Evolutionary conservation across 495 filamentous ascomycete genomes (phyloP).

Genomic region (Articulospora tetracladia): DNA sequence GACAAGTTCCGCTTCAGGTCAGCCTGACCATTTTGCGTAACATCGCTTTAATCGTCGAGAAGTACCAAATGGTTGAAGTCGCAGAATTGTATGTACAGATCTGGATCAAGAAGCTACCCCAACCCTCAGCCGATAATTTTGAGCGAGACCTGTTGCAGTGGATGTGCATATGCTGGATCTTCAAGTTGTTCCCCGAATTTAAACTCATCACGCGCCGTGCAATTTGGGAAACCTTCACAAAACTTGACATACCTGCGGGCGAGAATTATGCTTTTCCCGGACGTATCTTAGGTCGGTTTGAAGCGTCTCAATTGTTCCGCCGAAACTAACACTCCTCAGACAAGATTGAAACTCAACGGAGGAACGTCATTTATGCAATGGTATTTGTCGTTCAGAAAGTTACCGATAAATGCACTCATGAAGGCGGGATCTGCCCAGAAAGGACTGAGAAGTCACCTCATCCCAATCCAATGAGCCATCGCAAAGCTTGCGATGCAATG

Average conservation of each 20-base stretch:
- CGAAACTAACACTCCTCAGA: not conserved
- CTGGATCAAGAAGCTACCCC: not conserved
- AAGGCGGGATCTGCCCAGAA: not conserved
- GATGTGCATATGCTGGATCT: not conserved
- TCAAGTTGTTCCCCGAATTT: not conserved
- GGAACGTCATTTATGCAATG: not conserved
- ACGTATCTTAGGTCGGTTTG: not conserved
- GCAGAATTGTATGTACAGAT: not conserved
- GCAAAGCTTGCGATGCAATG: slow-evolving; percentile 16
- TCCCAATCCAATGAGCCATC: not conserved
- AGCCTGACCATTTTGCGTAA: slow-evolving; percentile 24
- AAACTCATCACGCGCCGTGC: not conserved
- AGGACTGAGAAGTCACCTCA: not conserved
- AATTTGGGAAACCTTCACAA: not conserved
- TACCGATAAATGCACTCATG: not conserved
- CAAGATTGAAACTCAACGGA: not conserved
- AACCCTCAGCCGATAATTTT: not conserved
- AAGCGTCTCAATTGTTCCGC: too few species aligned
- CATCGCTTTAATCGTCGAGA: not conserved
- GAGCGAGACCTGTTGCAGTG: not conserved
- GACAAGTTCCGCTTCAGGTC: slow-evolving; percentile 35
- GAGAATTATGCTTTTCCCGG: not conserved
- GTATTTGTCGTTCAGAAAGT: not conserved
- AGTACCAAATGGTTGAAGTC: slow-evolving; percentile 1
- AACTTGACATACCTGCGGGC: not conserved